Evolutionary conservation across 176 grass and related monocot species (phyloP).

Genomic region (Ensete glaucum): DNA sequence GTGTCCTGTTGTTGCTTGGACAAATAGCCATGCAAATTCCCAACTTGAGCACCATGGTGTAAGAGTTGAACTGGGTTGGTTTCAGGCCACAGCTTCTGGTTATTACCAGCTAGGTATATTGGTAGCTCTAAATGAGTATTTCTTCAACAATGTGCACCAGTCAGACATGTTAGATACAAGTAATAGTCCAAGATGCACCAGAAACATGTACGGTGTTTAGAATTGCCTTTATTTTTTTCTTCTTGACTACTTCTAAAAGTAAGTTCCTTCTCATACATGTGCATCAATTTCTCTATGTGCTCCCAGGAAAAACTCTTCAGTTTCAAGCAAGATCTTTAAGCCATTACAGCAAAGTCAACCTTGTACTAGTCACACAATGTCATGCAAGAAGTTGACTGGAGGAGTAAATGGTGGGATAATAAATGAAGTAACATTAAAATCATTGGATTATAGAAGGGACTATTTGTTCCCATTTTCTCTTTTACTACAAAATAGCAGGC

Average conservation of each 20-base stretch:
- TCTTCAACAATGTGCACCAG: slow-evolving; percentile 58
- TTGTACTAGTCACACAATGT: slow-evolving; percentile 46
- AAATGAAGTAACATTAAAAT: slow-evolving; percentile 69
- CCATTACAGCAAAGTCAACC: slow-evolving; percentile 41
- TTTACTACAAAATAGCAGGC: slow-evolving; percentile 72
- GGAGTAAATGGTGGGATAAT: slow-evolving; percentile 91
- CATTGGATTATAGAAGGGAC: slow-evolving; percentile 62
- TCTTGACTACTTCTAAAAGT: neutral
- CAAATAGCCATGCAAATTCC: slow-evolving; percentile 64
- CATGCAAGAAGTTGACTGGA: slow-evolving; percentile 67
- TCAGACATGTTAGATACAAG: slow-evolving; percentile 35
- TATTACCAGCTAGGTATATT: slow-evolving; percentile 93
- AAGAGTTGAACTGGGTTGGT: slow-evolving; percentile 80
- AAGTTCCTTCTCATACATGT: neutral
- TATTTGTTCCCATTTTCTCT: slow-evolving; percentile 74
- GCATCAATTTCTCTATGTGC: neutral
- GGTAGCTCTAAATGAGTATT: slow-evolving; percentile 66
- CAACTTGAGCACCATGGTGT: slow-evolving; percentile 76
- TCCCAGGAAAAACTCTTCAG: slow-evolving; percentile 49
- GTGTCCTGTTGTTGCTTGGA: slow-evolving; percentile 58
- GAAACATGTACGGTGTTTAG: slow-evolving; percentile 5
- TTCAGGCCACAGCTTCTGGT: slow-evolving; percentile 85
- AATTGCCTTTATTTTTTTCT: neutral
- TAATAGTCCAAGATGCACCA: slow-evolving; percentile 43
- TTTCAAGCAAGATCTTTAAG: slow-evolving; percentile 30